phyloP scores from a whole-genome alignment of 441 rosid genomes.

The Croton laevigatus region DNA sequence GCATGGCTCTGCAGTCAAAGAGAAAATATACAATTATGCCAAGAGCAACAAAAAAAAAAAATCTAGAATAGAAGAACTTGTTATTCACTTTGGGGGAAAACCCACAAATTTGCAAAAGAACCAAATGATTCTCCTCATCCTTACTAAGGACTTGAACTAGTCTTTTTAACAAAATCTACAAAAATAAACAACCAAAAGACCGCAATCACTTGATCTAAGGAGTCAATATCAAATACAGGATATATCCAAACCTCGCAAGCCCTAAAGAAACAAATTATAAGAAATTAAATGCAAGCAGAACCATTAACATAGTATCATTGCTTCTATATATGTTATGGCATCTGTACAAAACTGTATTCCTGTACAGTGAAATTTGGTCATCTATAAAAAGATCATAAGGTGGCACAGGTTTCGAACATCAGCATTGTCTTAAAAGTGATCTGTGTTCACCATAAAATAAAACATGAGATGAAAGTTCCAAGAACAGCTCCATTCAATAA shows the following conservation, averaged over 20 bases:
- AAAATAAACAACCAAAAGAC: background rate
- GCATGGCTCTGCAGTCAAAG: conserved; percentile 82
- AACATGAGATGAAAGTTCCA: background rate
- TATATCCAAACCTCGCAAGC: background rate
- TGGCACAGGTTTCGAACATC: background rate
- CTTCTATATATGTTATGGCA: background rate
- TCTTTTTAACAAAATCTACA: background rate
- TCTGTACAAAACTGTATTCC: background rate
- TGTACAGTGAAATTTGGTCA: background rate
- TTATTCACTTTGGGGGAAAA: background rate
- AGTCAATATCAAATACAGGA: background rate
- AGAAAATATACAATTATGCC: conserved; percentile 6
- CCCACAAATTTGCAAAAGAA: background rate
- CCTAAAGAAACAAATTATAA: background rate
- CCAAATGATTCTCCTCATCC: background rate
- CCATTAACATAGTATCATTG: background rate
- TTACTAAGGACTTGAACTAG: background rate
- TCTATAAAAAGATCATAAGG: background rate
- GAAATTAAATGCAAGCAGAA: background rate
- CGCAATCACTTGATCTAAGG: background rate
- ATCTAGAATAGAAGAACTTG: background rate
- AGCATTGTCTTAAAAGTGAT: background rate
- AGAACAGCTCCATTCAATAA: background rate
- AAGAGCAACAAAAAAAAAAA: too few relatives aligned
- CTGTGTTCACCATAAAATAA: background rate